Conservation (phyloP, 495 filamentous ascomycete genomes). For the Parathielavia hyrcaniae region DNA sequence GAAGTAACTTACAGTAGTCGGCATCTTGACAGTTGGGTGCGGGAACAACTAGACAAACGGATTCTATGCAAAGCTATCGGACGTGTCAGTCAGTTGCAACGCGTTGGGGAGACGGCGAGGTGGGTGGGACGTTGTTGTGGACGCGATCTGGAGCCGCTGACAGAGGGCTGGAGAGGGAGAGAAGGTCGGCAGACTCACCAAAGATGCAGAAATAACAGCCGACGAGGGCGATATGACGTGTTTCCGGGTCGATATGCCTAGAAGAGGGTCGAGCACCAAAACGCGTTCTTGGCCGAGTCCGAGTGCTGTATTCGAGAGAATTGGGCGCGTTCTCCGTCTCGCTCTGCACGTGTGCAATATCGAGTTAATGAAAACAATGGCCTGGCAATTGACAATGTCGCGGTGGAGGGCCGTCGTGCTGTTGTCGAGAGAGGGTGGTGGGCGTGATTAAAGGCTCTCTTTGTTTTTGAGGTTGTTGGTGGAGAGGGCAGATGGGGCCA, state of each 20-base stretch:
- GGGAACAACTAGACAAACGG: slow-evolving; percentile 14
- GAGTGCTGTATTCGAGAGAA: slow-evolving; percentile 8
- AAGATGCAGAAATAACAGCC: slow-evolving; percentile 17
- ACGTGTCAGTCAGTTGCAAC: slow-evolving; percentile 6
- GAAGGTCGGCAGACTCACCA: slow-evolving; percentile 10
- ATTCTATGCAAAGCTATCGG: slow-evolving; percentile 15
- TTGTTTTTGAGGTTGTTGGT: slow-evolving; percentile 36
- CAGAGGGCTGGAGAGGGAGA: background rate
- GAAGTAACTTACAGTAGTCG: slow-evolving; percentile 43
- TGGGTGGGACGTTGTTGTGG: background rate
- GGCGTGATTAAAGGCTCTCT: slow-evolving; percentile 23
- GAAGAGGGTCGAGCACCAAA: slow-evolving; percentile 10
- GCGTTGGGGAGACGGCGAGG: background rate
- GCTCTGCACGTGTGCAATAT: slow-evolving; percentile 3
- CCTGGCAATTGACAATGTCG: slow-evolving; percentile 20
- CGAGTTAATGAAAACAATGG: slow-evolving; percentile 19
- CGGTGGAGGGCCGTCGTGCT: slow-evolving; percentile 15
- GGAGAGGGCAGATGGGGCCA: slow-evolving; percentile 30
- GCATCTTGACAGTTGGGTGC: slow-evolving; percentile 37
- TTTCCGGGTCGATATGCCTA: slow-evolving; percentile 12
- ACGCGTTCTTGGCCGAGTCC: slow-evolving; percentile 6
- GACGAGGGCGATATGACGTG: slow-evolving; percentile 12
- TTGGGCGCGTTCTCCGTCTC: slow-evolving; percentile 23
- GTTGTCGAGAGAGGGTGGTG: slow-evolving; percentile 23
- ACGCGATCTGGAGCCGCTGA: background rate